phyloP scores from a whole-genome alignment of 768 basidiomycete genomes.

The Hypholoma fasciculare region DNA sequence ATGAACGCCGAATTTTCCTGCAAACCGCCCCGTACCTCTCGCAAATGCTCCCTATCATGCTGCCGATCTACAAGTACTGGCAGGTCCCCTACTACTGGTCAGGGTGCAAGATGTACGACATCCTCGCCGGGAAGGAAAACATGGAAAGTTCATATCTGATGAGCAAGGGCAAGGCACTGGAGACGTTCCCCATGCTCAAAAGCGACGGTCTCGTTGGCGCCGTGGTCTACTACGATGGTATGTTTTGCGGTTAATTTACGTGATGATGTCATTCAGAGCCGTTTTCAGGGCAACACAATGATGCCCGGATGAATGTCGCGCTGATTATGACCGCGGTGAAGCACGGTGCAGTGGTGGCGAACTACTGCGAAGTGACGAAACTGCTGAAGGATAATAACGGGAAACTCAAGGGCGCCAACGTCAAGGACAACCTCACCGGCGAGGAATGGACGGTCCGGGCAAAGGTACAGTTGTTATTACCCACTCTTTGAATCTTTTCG shows the following conservation, averaged over 20 bases:
- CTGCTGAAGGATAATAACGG: constrained; percentile 69
- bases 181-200: constrained; percentile 97
- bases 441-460: constrained; percentile 81
- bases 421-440: constrained; percentile 83
- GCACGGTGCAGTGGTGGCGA: constrained; percentile 83
- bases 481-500: neutral
- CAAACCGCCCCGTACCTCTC: constrained; percentile 95
- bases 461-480: constrained; percentile 46
- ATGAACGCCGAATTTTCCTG: constrained; percentile 91
- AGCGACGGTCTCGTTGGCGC: constrained; percentile 89
- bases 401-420: constrained; percentile 69
- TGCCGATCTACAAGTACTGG: constrained; percentile 99
- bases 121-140: constrained; percentile 94
- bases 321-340: constrained; percentile 94
- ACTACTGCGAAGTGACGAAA: constrained; percentile 84
- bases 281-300: constrained; percentile 88
- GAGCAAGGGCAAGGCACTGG: constrained; percentile 90
- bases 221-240: constrained; percentile 96
- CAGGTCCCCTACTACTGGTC: constrained; percentile 95
- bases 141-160: constrained; percentile 96
- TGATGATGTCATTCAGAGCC: neutral
- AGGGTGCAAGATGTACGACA: constrained; percentile 95
- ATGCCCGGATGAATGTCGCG: constrained; percentile 97
- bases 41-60: constrained; percentile 93
- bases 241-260: constrained; percentile 35